A percentile compares a stretch with the other conserved stretches of the same genome.
phyloP scores from a whole-genome alignment of 805 yeast genomes.

The Yamadazyma sp. region DNA sequence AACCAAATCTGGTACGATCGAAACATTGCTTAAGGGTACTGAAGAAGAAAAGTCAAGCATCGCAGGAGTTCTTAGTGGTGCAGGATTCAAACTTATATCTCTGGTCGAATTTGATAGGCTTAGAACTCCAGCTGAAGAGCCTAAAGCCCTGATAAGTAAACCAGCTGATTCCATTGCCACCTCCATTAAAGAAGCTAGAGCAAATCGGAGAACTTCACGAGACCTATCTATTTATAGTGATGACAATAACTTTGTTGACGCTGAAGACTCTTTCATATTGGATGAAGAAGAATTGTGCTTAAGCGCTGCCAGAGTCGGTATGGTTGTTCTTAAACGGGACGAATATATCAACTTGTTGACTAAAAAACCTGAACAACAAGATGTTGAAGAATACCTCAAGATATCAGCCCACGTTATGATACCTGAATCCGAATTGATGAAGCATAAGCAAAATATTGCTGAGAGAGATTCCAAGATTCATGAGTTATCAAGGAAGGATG shows the following conservation, averaged over 20 bases:
- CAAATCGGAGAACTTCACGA: constrained; percentile 15
- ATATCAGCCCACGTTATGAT: constrained; percentile 21
- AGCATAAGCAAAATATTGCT: constrained; percentile 26
- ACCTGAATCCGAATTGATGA: constrained; percentile 27
- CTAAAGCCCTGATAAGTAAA: constrained; percentile 3
- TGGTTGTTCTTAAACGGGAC: constrained; percentile 22
- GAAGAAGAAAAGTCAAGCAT: constrained; percentile 1
- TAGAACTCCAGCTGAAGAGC: neutral
- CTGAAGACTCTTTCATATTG: constrained; percentile 30
- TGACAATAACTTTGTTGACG: constrained; percentile 24
- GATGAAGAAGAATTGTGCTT: constrained; percentile 26
- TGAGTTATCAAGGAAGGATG: constrained; percentile 12
- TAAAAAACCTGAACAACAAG: constrained; percentile 16
- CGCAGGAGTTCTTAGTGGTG: neutral
- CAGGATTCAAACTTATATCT: constrained; percentile 8
- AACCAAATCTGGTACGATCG: constrained; percentile 7
- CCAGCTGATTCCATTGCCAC: constrained; percentile 12
- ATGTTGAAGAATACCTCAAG: constrained; percentile 22
- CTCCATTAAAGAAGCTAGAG: constrained; percentile 14
- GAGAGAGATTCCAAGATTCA: constrained; percentile 31
- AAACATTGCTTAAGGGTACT: constrained; percentile 5
- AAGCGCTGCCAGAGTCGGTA: constrained; percentile 27
- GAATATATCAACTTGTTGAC: constrained; percentile 20
- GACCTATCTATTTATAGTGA: constrained; percentile 15
- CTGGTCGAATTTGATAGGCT: constrained; percentile 7